A percentile compares a stretch with the other conserved stretches of the same genome.
Evolutionary conservation across 441 rosid genomes (phyloP).

Genomic region (Geranium incanum): DNA sequence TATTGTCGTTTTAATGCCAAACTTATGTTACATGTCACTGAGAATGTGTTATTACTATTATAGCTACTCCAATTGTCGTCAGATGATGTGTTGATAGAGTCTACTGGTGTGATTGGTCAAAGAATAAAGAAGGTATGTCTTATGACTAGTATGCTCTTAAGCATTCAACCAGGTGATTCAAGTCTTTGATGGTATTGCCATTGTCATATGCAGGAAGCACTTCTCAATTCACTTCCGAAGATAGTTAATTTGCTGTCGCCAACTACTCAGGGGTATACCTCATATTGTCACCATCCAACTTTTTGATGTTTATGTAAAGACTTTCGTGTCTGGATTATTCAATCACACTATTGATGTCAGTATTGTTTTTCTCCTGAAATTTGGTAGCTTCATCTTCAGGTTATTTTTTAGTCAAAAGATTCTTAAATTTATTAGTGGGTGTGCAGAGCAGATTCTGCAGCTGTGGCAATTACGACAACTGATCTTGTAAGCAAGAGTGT

Average conservation of each 20-base stretch:
- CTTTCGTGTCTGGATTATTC: neutral
- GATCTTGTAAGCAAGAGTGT: constrained; percentile 98
- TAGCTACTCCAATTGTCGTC: constrained; percentile 59
- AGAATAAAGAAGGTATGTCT: constrained; percentile 70
- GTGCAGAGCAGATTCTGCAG: constrained; percentile 92
- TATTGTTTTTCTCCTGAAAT: neutral
- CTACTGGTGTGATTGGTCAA: constrained; percentile 91
- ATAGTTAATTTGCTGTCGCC: constrained; percentile 55
- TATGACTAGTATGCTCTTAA: neutral
- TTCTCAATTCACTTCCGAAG: constrained; percentile 69
- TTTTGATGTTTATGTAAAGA: neutral
- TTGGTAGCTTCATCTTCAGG: constrained; percentile 14
- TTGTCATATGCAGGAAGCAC: constrained; percentile 57
- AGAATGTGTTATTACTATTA: constrained; percentile 12
- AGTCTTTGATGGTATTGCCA: constrained; percentile 14
- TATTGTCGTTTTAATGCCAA: constrained; percentile 8
- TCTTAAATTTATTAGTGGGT: constrained; percentile 19
- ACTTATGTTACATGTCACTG: constrained; percentile 2
- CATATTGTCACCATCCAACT: constrained; percentile 14
- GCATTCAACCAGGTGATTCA: neutral
- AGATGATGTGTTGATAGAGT: constrained; percentile 70
- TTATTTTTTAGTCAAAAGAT: constrained; percentile 10
- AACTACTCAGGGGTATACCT: constrained; percentile 52
- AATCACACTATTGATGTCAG: neutral
- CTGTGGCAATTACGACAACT: constrained; percentile 90